Conservation (phyloP, 2,329 filamentous ascomycete genomes). For the Penicillium sp. region DNA sequence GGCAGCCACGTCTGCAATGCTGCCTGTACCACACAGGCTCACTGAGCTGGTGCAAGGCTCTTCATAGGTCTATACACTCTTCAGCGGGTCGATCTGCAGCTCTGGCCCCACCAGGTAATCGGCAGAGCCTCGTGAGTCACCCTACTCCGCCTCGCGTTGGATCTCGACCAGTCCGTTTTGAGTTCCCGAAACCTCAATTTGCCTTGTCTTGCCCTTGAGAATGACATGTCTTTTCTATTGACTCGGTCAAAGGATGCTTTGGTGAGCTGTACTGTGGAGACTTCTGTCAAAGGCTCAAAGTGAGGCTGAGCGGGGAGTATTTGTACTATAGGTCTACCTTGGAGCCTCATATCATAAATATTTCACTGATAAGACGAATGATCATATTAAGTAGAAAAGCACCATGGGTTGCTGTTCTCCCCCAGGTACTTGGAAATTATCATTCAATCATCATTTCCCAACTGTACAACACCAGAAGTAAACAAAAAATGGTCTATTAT, state of each 20-base stretch:
- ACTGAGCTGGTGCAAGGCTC: neutral
- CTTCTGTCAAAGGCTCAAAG: neutral
- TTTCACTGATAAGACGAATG: neutral
- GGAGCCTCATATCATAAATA: neutral
- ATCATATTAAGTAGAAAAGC: neutral
- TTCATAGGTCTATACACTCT: neutral
- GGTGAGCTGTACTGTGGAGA: neutral
- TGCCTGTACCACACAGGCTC: neutral
- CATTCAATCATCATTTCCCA: conserved; percentile 1
- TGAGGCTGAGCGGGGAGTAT: neutral
- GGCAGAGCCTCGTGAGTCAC: conserved; percentile 6
- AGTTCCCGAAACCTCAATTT: neutral
- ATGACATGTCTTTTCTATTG: neutral
- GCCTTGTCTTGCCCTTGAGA: neutral
- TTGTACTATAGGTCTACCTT: neutral
- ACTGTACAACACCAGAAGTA: neutral
- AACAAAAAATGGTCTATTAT: neutral
- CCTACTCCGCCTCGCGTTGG: neutral
- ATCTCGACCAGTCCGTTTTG: neutral
- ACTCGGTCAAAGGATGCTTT: neutral
- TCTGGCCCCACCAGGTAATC: neutral
- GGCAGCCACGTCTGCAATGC: conserved; percentile 3
- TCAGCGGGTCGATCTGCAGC: conserved; percentile 1
- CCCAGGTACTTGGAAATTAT: neutral
- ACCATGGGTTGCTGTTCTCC: neutral